Conservation (phyloP, 768 basidiomycete genomes). For the Fibroporia radiculosa region DNA sequence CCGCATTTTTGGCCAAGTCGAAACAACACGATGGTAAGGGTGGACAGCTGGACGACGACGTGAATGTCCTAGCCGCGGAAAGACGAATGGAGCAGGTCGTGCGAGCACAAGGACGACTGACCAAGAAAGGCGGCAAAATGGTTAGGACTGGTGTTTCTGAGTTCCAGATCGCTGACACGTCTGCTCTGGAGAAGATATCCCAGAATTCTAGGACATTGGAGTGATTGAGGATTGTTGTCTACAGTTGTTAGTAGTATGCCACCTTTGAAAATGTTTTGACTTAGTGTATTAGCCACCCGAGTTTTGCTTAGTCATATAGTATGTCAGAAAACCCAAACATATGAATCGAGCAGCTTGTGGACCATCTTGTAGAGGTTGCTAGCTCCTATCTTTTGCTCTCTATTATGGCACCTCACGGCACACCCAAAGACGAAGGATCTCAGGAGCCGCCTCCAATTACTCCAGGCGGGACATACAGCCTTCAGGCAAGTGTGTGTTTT, state of each 20-base stretch:
- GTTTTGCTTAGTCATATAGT: conserved; percentile 10
- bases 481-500: conserved; percentile 64
- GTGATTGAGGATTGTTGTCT: background rate
- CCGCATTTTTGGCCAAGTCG: background rate
- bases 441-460: conserved; percentile 56
- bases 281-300: background rate
- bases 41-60: conserved; percentile 21
- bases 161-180: conserved; percentile 69
- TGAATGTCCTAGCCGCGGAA: conserved; percentile 46
- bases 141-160: conserved; percentile 57
- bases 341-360: background rate
- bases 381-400: background rate
- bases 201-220: conserved; percentile 13
- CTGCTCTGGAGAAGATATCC: conserved; percentile 55
- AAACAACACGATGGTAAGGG: conserved; percentile 10
- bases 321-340: conserved; percentile 9
- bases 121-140: conserved; percentile 75
- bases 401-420: conserved; percentile 21
- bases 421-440: conserved; percentile 28
- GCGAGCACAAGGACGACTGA: conserved; percentile 71
- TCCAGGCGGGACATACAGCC: conserved; percentile 66
- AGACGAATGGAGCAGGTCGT: conserved; percentile 83
- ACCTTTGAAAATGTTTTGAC: background rate
- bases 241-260: background rate
- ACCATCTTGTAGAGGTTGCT: too few species aligned